A percentile compares a stretch with the other conserved stretches of the same genome.
Evolutionary conservation across 2,329 filamentous ascomycete species (phyloP).

Genomic region (Calcarisporium arbuscula): DNA sequence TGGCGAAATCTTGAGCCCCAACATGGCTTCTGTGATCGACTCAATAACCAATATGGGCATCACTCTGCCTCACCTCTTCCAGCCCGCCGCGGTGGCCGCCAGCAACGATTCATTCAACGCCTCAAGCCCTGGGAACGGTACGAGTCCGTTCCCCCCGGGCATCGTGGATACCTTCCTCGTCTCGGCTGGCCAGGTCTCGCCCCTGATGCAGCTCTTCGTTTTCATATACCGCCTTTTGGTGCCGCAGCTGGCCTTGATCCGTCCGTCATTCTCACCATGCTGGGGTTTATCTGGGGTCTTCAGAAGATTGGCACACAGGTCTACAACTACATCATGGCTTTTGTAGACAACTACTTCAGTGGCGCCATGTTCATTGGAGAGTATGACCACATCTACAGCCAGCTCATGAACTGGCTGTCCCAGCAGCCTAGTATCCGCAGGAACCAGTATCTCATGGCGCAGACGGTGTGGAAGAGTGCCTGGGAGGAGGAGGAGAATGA

Average conservation of each 20-base stretch:
- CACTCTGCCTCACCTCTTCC: constrained; percentile 19
- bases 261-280: constrained; percentile 36
- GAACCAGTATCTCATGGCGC: constrained; percentile 47
- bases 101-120: constrained; percentile 15
- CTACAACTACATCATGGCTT: constrained; percentile 23
- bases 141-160: constrained; percentile 17
- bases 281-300: constrained; percentile 42
- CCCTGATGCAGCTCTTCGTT: constrained; percentile 33
- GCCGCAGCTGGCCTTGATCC: constrained; percentile 42
- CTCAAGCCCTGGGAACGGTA: background rate
- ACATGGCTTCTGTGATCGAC: constrained; percentile 15
- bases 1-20: background rate
- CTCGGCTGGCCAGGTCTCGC: constrained; percentile 37
- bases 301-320: constrained; percentile 29
- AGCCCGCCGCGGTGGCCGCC: constrained; percentile 13
- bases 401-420: constrained; percentile 54
- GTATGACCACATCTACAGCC: constrained; percentile 50
- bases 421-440: constrained; percentile 44
- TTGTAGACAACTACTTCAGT: constrained; percentile 41
- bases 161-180: constrained; percentile 39
- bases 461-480: constrained; percentile 47
- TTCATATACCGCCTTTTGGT: constrained; percentile 41
- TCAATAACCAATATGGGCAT: constrained; percentile 19
- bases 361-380: constrained; percentile 46
- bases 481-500: constrained; percentile 53